These are phyloP conservation scores for Phlegmacium glaucopus DNA, from an alignment of 768 basidiomycete species.

Conservation along the genomic window DNA sequence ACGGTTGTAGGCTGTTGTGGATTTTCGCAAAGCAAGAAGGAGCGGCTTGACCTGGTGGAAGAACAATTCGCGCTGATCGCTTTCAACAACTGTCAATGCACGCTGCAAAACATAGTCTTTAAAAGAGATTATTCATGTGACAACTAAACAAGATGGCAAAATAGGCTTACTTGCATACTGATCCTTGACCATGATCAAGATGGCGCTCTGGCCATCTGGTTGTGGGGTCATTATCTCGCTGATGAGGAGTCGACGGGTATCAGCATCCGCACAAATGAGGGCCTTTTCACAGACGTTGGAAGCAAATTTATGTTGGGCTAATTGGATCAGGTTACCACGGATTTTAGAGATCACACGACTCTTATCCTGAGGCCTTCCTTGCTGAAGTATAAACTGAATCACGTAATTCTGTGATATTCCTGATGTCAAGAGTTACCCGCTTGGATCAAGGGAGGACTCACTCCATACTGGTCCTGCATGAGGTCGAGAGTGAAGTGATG, in stretches of 20 bases:
- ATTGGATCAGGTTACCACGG: constrained; percentile 70
- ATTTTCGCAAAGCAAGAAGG: constrained; percentile 65
- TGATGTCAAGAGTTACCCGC: constrained; percentile 2
- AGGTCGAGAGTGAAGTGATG: constrained; percentile 65
- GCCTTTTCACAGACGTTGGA: constrained; percentile 97
- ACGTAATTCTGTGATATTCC: constrained; percentile 74
- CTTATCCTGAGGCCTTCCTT: constrained; percentile 70
- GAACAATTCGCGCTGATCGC: constrained; percentile 67
- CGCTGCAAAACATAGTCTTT: constrained; percentile 86
- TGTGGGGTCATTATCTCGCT: constrained; percentile 75
- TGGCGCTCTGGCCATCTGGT: constrained; percentile 64
- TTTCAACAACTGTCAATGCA: constrained; percentile 65
- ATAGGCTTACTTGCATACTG: constrained; percentile 76
- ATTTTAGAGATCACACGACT: constrained; percentile 63
- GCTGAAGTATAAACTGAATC: constrained; percentile 87
- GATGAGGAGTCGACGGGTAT: constrained; percentile 66
- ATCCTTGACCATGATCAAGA: constrained; percentile 80
- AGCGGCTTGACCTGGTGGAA: constrained; percentile 63
- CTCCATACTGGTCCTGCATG: constrained; percentile 91
- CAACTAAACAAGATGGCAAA: not conserved
- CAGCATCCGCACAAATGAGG: constrained; percentile 58
- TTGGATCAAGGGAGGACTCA: constrained; percentile 32
- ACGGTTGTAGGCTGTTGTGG: constrained; percentile 72
- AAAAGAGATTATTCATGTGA: not conserved
- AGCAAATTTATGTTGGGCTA: constrained; percentile 89